These are phyloP conservation scores for Dactylellina leptospora DNA, from an alignment of 2,329 filamentous ascomycete genomes.

Conservation along the genomic window DNA sequence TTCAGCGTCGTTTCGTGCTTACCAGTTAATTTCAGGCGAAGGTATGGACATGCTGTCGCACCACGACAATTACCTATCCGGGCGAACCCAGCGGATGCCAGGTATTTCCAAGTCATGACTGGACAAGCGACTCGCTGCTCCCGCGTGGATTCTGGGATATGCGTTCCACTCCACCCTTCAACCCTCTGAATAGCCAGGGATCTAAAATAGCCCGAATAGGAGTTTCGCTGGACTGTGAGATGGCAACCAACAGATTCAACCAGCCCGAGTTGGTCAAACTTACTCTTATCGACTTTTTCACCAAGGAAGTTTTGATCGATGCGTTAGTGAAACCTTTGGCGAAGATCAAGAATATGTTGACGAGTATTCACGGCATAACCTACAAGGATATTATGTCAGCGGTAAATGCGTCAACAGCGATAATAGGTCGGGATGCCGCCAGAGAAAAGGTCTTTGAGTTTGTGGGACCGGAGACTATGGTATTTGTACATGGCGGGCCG, in stretches of 20 bases:
- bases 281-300: slow-evolving; percentile 66
- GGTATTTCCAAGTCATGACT: slow-evolving; percentile 30
- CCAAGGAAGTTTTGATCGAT: slow-evolving; percentile 64
- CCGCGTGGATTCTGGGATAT: slow-evolving; percentile 44
- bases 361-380: slow-evolving; percentile 65
- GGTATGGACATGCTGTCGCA: slow-evolving; percentile 36
- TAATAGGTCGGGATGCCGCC: slow-evolving; percentile 63
- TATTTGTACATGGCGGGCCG: slow-evolving; percentile 64
- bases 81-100: slow-evolving; percentile 37
- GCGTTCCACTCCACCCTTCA: slow-evolving; percentile 31
- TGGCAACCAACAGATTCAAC: slow-evolving; percentile 63
- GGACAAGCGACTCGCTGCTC: slow-evolving; percentile 31
- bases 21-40: not conserved
- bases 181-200: not conserved
- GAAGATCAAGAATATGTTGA: slow-evolving; percentile 65
- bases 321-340: slow-evolving; percentile 64
- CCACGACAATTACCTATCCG: slow-evolving; percentile 22
- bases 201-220: slow-evolving; percentile 16
- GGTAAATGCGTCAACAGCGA: slow-evolving; percentile 58
- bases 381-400: slow-evolving; percentile 60
- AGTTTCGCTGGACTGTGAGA: slow-evolving; percentile 68
- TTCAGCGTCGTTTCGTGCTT: not conserved
- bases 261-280: slow-evolving; percentile 67
- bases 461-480: slow-evolving; percentile 63
- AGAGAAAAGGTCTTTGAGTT: slow-evolving; percentile 62